phyloP scores from a whole-genome alignment of 1,284 basidiomycete genomes.

The Fomitopsis schrenkii region DNA sequence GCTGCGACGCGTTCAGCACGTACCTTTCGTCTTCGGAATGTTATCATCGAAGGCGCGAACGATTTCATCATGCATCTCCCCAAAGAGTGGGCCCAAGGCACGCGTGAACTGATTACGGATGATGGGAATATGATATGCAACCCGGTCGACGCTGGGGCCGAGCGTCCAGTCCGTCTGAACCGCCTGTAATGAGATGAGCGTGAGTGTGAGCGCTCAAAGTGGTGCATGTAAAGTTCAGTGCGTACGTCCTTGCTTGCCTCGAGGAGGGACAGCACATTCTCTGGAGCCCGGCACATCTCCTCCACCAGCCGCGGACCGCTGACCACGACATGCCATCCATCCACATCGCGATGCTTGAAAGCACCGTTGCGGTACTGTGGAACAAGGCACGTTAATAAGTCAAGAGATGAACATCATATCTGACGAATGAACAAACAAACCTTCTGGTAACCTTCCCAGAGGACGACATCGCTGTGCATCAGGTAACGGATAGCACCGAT shows the following conservation, averaged over 20 bases:
- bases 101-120: slow-evolving; percentile 22
- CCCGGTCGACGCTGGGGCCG: slow-evolving; percentile 3
- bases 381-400: background rate
- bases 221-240: background rate
- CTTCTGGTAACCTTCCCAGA: slow-evolving; percentile 27
- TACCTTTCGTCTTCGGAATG: slow-evolving; percentile 17
- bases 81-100: slow-evolving; percentile 16
- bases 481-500: slow-evolving; percentile 1
- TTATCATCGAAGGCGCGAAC: slow-evolving; percentile 16
- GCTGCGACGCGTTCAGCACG: background rate
- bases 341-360: slow-evolving; percentile 31
- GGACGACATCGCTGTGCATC: slow-evolving; percentile 1
- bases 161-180: slow-evolving; percentile 7
- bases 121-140: slow-evolving; percentile 18
- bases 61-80: slow-evolving; percentile 24
- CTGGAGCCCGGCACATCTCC: slow-evolving; percentile 30
- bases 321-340: slow-evolving; percentile 31
- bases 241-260: slow-evolving; percentile 67
- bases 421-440: slow-evolving; percentile 17
- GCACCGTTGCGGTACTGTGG: slow-evolving; percentile 23
- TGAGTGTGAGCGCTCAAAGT: background rate
- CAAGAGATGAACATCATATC: background rate
- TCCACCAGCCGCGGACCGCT: slow-evolving; percentile 29
- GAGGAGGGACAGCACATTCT: slow-evolving; percentile 62
- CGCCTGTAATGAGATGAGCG: background rate